Evolutionary conservation across 2,329 filamentous ascomycete genomes (phyloP).

Genomic region (Drechmeria coniospora): DNA sequence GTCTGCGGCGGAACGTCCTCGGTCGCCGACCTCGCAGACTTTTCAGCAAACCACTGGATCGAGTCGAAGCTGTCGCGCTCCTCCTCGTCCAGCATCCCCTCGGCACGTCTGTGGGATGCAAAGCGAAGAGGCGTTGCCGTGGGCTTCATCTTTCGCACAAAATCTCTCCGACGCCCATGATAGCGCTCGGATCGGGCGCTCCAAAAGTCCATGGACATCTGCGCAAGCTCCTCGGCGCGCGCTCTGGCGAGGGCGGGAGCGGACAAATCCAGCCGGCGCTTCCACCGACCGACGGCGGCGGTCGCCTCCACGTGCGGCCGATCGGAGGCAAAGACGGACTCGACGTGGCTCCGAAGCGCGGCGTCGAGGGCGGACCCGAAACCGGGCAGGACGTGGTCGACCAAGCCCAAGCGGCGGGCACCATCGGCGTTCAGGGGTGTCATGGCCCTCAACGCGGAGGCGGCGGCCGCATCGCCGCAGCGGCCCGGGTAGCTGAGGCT

Average conservation of each 20-base stretch:
- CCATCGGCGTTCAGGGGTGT: slow-evolving; percentile 20
- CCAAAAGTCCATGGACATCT: slow-evolving; percentile 28
- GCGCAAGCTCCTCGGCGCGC: slow-evolving; percentile 20
- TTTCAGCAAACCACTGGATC: slow-evolving; percentile 6
- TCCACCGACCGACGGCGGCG: slow-evolving; percentile 14
- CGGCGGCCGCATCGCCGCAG: slow-evolving; percentile 17
- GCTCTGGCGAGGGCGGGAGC: slow-evolving; percentile 14
- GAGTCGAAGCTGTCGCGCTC: slow-evolving; percentile 22
- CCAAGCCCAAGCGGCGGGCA: slow-evolving; percentile 20
- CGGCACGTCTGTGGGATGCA: slow-evolving; percentile 18
- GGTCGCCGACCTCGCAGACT: slow-evolving; percentile 1
- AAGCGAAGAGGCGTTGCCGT: slow-evolving; percentile 22
- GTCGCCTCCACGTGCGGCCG: not conserved
- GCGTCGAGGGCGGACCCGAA: slow-evolving; percentile 16
- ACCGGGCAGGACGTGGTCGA: slow-evolving; percentile 22
- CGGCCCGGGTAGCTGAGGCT: slow-evolving; percentile 22
- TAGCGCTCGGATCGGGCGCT: slow-evolving; percentile 19
- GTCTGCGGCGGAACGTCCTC: slow-evolving; percentile 1
- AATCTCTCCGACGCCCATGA: slow-evolving; percentile 21
- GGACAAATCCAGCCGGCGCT: slow-evolving; percentile 17
- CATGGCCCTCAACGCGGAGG: slow-evolving; percentile 19
- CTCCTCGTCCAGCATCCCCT: slow-evolving; percentile 14
- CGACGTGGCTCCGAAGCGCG: slow-evolving; percentile 18
- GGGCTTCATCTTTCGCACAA: slow-evolving; percentile 23
- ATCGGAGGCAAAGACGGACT: slow-evolving; percentile 7